phyloP scores from a whole-genome alignment of 257 asterid species.

The Capsicum baccatum region DNA sequence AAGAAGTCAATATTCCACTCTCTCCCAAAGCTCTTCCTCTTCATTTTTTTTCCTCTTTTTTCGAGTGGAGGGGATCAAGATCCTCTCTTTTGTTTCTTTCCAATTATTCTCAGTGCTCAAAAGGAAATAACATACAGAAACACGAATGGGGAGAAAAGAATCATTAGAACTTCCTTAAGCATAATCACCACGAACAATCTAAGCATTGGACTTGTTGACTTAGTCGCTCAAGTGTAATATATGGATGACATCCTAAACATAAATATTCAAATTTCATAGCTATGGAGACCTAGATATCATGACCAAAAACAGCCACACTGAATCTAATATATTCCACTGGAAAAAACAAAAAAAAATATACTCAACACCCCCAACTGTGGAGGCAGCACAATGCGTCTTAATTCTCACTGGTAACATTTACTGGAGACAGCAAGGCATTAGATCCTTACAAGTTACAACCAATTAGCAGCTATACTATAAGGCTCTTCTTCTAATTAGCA shows the following conservation, averaged over 20 bases:
- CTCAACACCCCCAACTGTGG: background rate
- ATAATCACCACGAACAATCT: constrained; percentile 19
- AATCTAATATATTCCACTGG: constrained; percentile 8
- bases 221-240: background rate
- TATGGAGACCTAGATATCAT: background rate
- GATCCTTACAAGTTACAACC: background rate
- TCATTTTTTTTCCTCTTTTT: background rate
- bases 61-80: background rate
- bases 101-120: background rate
- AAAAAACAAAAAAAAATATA: constrained; percentile 19
- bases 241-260: constrained; percentile 20
- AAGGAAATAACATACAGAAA: background rate
- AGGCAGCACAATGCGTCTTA: background rate
- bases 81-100: constrained; percentile 3
- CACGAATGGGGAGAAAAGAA: background rate
- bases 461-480: constrained; percentile 15
- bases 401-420: background rate
- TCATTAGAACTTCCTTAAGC: constrained; percentile 2
- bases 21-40: background rate
- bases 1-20: background rate
- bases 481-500: constrained; percentile 11
- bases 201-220: constrained; percentile 15
- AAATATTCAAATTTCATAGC: background rate
- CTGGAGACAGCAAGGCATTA: background rate
- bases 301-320: constrained; percentile 9